A percentile compares a stretch with the other conserved stretches of the same genome.
phyloP scores from a whole-genome alignment of 2,329 filamentous ascomycete genomes.

The Diatrype stigma region DNA sequence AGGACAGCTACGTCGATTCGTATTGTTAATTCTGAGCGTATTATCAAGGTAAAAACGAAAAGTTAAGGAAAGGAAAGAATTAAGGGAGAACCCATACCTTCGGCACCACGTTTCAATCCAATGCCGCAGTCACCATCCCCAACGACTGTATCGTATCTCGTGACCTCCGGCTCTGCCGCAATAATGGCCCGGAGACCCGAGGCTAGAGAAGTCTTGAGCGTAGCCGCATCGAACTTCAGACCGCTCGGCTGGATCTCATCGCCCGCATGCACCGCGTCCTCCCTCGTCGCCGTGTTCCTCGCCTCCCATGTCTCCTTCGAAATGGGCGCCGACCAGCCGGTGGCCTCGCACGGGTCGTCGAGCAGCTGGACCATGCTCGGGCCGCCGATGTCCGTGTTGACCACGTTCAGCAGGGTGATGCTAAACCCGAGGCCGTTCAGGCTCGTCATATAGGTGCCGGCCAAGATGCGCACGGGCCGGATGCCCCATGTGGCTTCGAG shows the following conservation, averaged over 20 bases:
- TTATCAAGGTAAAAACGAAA: neutral
- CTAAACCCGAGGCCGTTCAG: slow-evolving; percentile 74
- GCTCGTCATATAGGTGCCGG: slow-evolving; percentile 74
- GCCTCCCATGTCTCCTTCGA: slow-evolving; percentile 60
- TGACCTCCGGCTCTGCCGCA: slow-evolving; percentile 66
- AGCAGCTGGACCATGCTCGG: slow-evolving; percentile 65
- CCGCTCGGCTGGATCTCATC: slow-evolving; percentile 39
- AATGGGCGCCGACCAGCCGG: slow-evolving; percentile 65
- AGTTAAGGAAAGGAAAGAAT: no score
- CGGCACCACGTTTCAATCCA: slow-evolving; percentile 80
- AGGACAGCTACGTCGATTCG: slow-evolving; percentile 41
- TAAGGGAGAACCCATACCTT: slow-evolving; percentile 45
- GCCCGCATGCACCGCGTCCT: slow-evolving; percentile 29
- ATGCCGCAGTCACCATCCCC: slow-evolving; percentile 90
- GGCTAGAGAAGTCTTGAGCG: slow-evolving; percentile 49
- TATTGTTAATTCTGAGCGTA: neutral
- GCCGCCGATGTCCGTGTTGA: slow-evolving; percentile 53
- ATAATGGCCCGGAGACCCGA: slow-evolving; percentile 59
- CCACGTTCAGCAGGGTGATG: slow-evolving; percentile 64
- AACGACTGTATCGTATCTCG: slow-evolving; percentile 73
- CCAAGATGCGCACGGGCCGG: slow-evolving; percentile 59
- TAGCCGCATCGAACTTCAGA: slow-evolving; percentile 48
- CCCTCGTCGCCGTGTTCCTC: slow-evolving; percentile 44
- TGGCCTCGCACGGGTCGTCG: slow-evolving; percentile 65
- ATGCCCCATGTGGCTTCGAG: slow-evolving; percentile 53